phyloP scores from a whole-genome alignment of 495 filamentous ascomycete species.

The Lasiosphaeria hispida region DNA sequence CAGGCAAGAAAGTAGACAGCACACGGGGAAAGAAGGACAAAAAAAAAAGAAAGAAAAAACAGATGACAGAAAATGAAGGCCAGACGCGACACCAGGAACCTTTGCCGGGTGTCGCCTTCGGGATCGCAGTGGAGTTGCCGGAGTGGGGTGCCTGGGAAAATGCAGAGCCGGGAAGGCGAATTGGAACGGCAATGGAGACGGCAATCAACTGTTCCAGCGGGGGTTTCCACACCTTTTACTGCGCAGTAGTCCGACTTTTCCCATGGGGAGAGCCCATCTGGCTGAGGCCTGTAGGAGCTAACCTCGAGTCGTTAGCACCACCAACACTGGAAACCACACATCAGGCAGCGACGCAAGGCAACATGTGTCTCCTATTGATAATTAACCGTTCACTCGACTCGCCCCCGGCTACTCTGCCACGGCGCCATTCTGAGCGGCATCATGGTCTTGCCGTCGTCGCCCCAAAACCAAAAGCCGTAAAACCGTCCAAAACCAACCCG shows the following conservation, averaged over 20 bases:
- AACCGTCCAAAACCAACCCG: not conserved
- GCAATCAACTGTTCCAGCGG: conserved; percentile 29
- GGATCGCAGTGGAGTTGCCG: conserved; percentile 20
- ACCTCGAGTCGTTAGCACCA: not conserved
- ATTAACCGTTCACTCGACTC: not conserved
- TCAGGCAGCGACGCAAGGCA: not conserved
- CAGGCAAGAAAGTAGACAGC: not conserved
- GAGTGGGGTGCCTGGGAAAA: conserved; percentile 22
- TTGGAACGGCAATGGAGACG: conserved; percentile 12
- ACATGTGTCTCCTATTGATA: not conserved
- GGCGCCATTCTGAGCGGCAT: not conserved
- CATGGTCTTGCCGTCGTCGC: not conserved
- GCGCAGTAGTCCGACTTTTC: conserved; percentile 5
- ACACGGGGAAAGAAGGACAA: conserved; percentile 1
- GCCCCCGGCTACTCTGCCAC: too few relatives aligned
- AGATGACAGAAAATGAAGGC: not conserved
- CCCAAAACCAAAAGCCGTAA: too few relatives aligned
- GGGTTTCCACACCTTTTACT: conserved; percentile 14
- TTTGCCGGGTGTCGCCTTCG: conserved; percentile 9
- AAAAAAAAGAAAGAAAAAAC: conserved; percentile 10
- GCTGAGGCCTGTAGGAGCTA: not conserved
- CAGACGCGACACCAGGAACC: not conserved
- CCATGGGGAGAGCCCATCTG: not conserved
- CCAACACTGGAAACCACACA: not conserved
- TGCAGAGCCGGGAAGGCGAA: conserved; percentile 17